A percentile compares a stretch with the other conserved stretches of the same genome.
These are phyloP conservation scores for Umbellularia californica DNA, from an alignment of 164 flowering plant species.

Conservation along the genomic window DNA sequence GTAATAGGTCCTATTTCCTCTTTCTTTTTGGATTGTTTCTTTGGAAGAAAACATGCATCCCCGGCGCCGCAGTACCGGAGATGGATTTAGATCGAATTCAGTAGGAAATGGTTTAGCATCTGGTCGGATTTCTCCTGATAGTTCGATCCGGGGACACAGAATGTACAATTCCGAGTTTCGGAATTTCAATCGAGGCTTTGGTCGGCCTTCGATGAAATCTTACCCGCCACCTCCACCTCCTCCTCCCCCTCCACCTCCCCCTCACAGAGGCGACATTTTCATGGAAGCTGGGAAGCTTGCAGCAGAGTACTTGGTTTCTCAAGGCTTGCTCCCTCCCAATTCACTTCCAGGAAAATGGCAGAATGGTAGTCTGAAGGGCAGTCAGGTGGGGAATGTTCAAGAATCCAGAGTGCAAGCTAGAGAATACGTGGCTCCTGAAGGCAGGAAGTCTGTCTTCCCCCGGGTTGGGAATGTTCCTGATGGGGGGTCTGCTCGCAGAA, in stretches of 20 bases:
- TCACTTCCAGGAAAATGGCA: conserved; percentile 51
- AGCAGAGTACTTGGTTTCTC: conserved; percentile 78
- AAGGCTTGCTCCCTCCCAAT: conserved; percentile 65
- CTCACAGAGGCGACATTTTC: conserved; percentile 43
- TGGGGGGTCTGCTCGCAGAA: conserved; percentile 39
- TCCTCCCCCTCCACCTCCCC: conserved; percentile 16
- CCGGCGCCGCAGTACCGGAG: conserved; percentile 62
- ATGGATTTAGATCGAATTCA: conserved; percentile 54
- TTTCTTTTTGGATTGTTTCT: background rate
- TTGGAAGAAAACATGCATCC: conserved; percentile 38
- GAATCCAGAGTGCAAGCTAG: conserved; percentile 44
- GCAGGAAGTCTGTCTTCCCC: conserved; percentile 46
- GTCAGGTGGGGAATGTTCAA: conserved; percentile 33
- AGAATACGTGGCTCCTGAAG: conserved; percentile 34
- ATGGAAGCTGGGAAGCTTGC: conserved; percentile 96
- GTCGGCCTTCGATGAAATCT: conserved; percentile 40
- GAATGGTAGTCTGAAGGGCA: conserved; percentile 38
- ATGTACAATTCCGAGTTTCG: conserved; percentile 45
- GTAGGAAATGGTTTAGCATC: conserved; percentile 42
- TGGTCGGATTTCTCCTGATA: conserved; percentile 50
- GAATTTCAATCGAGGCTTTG: conserved; percentile 41
- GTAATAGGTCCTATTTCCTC: background rate
- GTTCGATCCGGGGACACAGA: conserved; percentile 45
- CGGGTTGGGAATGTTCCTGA: conserved; percentile 51
- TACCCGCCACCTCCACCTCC: conserved; percentile 19